Conservation (phyloP, 352 stramenopile species). For the Phytophthora syringae region DNA sequence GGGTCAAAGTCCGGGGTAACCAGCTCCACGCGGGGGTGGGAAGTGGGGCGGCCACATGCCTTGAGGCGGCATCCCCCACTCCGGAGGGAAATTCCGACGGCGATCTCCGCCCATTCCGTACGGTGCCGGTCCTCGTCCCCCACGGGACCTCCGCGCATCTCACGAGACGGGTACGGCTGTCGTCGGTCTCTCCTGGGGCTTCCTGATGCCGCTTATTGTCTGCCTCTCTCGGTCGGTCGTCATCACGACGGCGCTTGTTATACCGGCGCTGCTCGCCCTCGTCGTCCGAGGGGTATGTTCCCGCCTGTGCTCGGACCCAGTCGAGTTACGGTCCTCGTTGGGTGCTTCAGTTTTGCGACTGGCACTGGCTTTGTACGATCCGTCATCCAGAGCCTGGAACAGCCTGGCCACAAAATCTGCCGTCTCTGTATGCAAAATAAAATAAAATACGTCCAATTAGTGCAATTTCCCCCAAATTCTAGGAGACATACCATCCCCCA, state of each 20-base stretch:
- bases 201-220: constrained; percentile 43
- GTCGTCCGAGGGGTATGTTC: constrained; percentile 51
- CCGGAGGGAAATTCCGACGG: constrained; percentile 64
- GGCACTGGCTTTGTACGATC: constrained; percentile 56
- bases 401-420: constrained; percentile 71
- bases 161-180: constrained; percentile 34
- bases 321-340: constrained; percentile 24
- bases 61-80: constrained; percentile 75
- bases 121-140: constrained; percentile 32
- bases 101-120: constrained; percentile 51
- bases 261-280: constrained; percentile 63
- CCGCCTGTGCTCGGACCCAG: constrained; percentile 34
- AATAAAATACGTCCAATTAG: not conserved
- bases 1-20: constrained; percentile 73
- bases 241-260: constrained; percentile 68
- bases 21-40: constrained; percentile 40
- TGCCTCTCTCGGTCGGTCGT: constrained; percentile 45
- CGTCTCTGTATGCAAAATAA: constrained; percentile 58
- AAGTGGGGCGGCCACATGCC: constrained; percentile 76
- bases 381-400: constrained; percentile 69
- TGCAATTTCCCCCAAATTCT: not conserved
- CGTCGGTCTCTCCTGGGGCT: constrained; percentile 47
- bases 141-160: constrained; percentile 35
- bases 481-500: constrained; percentile 70
- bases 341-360: constrained; percentile 7